Evolutionary conservation across 2,329 filamentous ascomycete genomes (phyloP).

Genomic region (Pseudophaeomoniella oleicola): DNA sequence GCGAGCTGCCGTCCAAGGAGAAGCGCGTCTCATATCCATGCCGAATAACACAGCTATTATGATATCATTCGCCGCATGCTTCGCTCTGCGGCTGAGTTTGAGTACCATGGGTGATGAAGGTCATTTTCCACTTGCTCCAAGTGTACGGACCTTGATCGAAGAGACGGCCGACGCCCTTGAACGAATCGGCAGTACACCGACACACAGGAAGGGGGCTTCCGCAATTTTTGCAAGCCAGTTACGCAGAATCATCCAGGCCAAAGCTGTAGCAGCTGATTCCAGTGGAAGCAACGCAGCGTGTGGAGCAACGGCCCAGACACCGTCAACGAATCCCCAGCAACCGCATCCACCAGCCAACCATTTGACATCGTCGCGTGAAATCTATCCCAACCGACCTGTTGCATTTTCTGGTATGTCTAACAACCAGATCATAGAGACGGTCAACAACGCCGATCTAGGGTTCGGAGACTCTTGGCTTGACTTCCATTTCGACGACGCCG

Average conservation of each 20-base stretch:
- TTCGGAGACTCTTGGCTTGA: constrained; percentile 42
- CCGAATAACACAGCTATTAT: constrained; percentile 67
- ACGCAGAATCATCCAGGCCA: constrained; percentile 14
- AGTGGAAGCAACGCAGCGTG: constrained; percentile 2
- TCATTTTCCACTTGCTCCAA: constrained; percentile 43
- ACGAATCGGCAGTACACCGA: constrained; percentile 50
- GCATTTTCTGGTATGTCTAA: constrained; percentile 58
- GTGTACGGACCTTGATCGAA: constrained; percentile 49
- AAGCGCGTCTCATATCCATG: constrained; percentile 56
- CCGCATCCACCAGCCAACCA: not conserved
- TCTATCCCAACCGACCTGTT: constrained; percentile 17
- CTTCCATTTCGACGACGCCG: constrained; percentile 45
- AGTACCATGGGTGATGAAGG: constrained; percentile 44
- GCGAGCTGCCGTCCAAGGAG: constrained; percentile 58
- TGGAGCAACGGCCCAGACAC: not conserved
- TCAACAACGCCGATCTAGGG: constrained; percentile 47
- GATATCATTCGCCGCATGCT: constrained; percentile 62
- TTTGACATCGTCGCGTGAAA: not conserved
- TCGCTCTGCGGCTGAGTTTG: constrained; percentile 44
- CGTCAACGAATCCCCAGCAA: not conserved
- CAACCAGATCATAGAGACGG: constrained; percentile 50
- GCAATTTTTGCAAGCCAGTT: constrained; percentile 43
- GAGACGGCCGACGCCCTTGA: constrained; percentile 56
- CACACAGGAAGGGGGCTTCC: constrained; percentile 53
- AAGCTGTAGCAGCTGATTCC: constrained; percentile 6